A percentile compares a stretch with the other conserved stretches of the same genome.
These are phyloP conservation scores for Avicennia marina DNA, from an alignment of 257 asterid species.

Conservation along the genomic window DNA sequence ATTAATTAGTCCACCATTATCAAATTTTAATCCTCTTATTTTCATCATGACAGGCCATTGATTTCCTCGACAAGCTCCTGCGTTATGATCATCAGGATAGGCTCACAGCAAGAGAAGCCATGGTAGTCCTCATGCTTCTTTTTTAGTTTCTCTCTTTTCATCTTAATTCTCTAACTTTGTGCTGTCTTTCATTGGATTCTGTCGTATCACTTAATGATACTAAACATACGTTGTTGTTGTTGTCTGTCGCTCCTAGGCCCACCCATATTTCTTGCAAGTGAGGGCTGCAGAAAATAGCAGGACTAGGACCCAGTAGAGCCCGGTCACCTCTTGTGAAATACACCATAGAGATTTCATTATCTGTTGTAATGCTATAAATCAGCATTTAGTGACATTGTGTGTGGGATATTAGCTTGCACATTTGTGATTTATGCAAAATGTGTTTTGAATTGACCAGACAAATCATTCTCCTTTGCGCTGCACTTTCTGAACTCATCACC, in stretches of 20 bases:
- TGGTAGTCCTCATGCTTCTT: too few species aligned
- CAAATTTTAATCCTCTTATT: background rate
- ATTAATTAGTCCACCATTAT: too few species aligned
- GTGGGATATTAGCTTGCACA: too few species aligned
- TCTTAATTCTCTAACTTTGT: background rate
- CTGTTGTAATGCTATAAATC: too few species aligned
- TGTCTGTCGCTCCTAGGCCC: constrained; percentile 23
- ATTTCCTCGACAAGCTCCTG: constrained; percentile 90
- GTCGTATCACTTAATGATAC: too few species aligned
- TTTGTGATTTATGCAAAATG: too few species aligned
- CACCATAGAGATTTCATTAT: too few species aligned
- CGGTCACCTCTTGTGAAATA: background rate
- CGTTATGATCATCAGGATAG: constrained; percentile 94
- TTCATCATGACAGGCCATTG: constrained; percentile 47
- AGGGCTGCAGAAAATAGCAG: constrained; percentile 51
- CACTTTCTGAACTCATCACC: too few species aligned
- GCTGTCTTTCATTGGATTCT: background rate
- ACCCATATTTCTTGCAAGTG: constrained; percentile 47
- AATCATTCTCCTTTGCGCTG: too few species aligned
- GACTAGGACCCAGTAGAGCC: constrained; percentile 28
- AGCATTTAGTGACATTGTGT: too few species aligned
- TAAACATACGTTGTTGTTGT: background rate
- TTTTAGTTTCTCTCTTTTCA: background rate
- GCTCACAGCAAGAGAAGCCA: constrained; percentile 91
- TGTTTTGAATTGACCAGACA: too few species aligned